Conservation (phyloP, 2,329 filamentous ascomycete genomes). For the Colletotrichum graminicola region DNA sequence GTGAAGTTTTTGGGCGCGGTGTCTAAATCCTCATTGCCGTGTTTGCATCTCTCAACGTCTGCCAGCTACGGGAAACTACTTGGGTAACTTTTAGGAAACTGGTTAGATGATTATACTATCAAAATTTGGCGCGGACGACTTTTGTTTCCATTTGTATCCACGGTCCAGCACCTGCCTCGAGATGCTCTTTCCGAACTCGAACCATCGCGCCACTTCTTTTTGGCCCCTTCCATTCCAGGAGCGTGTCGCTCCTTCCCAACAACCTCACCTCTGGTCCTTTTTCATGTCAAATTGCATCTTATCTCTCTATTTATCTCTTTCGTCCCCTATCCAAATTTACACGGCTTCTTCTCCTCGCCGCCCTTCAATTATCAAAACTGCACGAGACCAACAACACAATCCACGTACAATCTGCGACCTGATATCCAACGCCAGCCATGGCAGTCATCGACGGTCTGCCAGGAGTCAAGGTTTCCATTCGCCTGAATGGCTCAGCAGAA, state of each 20-base stretch:
- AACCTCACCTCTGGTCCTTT: background rate
- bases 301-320: background rate
- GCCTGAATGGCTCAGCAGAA: background rate
- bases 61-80: too few species aligned
- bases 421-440: background rate
- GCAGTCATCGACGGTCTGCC: constrained; percentile 25
- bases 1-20: too few species aligned
- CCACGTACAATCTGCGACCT: background rate
- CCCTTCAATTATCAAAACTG: too few species aligned
- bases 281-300: background rate
- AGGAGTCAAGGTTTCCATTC: constrained; percentile 5
- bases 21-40: too few species aligned
- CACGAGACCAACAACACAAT: background rate
- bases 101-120: too few species aligned
- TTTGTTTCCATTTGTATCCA: background rate
- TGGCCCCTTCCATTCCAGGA: background rate
- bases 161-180: background rate
- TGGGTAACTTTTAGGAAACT: too few species aligned
- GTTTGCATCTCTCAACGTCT: too few species aligned
- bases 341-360: background rate
- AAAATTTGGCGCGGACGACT: background rate
- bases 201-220: background rate
- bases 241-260: background rate
- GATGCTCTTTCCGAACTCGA: background rate
- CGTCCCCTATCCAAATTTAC: background rate